Evolutionary conservation across 495 filamentous ascomycete genomes (phyloP).

Genomic region (Geopyxis carbonaria): DNA sequence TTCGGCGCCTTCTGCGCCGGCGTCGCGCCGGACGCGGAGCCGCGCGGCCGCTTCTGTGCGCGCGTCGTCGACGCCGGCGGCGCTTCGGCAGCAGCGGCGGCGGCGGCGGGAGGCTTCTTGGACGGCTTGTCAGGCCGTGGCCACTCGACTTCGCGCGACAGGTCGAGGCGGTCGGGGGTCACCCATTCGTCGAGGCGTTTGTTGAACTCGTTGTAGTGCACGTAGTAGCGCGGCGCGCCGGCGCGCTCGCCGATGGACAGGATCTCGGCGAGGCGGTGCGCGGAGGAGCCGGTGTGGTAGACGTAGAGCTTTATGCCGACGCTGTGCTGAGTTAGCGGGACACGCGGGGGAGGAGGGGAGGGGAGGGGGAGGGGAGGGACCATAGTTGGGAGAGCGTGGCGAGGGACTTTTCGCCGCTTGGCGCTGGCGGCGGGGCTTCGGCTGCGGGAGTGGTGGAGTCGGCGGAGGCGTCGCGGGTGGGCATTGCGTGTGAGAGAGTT

Average conservation of each 20-base stretch:
- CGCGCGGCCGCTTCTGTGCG: constrained; percentile 37
- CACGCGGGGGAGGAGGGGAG: constrained; percentile 24
- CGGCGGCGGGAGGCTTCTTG: constrained; percentile 38
- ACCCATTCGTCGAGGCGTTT: constrained; percentile 99
- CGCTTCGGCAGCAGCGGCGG: constrained; percentile 26
- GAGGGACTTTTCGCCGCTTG: constrained; percentile 41
- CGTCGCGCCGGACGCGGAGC: constrained; percentile 14
- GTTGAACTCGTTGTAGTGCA: constrained; percentile 98
- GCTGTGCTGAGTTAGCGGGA: constrained; percentile 26
- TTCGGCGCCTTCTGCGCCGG: constrained; percentile 16
- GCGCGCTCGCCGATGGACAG: constrained; percentile 72
- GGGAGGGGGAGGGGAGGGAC: constrained; percentile 37
- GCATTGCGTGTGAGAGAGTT: no score
- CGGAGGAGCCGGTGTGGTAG: constrained; percentile 32
- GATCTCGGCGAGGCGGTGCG: constrained; percentile 81
- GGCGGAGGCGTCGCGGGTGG: no score
- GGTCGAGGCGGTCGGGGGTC: constrained; percentile 59
- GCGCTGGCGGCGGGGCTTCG: not conserved
- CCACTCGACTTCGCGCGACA: constrained; percentile 61
- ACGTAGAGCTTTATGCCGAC: constrained; percentile 46
- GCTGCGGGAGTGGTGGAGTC: constrained; percentile 1
- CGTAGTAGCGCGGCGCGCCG: constrained; percentile 72
- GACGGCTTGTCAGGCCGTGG: constrained; percentile 52
- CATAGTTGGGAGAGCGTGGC: constrained; percentile 59
- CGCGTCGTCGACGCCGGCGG: constrained; percentile 33